These are phyloP conservation scores for Peziza echinospora DNA, from an alignment of 495 filamentous ascomycete species.

Conservation along the genomic window DNA sequence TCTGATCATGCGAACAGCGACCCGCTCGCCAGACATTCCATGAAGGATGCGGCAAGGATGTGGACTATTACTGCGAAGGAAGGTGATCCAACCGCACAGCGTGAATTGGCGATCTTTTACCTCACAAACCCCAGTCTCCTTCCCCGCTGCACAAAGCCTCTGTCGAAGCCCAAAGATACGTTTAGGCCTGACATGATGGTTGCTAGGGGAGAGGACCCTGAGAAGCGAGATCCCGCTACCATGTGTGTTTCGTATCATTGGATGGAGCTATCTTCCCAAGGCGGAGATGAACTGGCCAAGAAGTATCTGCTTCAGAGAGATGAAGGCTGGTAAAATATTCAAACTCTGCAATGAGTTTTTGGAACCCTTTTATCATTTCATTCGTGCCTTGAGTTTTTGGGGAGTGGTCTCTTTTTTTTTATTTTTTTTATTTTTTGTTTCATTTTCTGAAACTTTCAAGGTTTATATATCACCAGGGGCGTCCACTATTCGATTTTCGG, in stretches of 20 bases:
- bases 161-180: constrained; percentile 68
- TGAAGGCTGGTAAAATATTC: background rate
- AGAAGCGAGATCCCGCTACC: constrained; percentile 59
- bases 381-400: no score
- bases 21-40: constrained; percentile 32
- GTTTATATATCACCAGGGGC: no score
- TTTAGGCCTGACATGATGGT: constrained; percentile 83
- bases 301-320: constrained; percentile 61
- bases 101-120: constrained; percentile 85
- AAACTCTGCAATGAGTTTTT: no score
- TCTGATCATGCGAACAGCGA: constrained; percentile 11
- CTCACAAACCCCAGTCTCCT: constrained; percentile 80
- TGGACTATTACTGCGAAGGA: constrained; percentile 91
- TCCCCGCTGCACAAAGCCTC: constrained; percentile 59
- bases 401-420: no score
- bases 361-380: no score
- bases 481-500: no score
- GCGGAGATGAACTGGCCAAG: constrained; percentile 70
- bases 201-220: constrained; percentile 36
- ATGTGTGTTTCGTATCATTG: constrained; percentile 96
- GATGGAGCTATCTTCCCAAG: constrained; percentile 80
- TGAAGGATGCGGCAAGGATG: constrained; percentile 75
- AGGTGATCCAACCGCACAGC: constrained; percentile 74
- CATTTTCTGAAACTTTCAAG: no score
- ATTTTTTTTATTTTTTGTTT: no score